Evolutionary conservation across 2,329 filamentous ascomycete species (phyloP).

Genomic region (Fusarium duplospermum): DNA sequence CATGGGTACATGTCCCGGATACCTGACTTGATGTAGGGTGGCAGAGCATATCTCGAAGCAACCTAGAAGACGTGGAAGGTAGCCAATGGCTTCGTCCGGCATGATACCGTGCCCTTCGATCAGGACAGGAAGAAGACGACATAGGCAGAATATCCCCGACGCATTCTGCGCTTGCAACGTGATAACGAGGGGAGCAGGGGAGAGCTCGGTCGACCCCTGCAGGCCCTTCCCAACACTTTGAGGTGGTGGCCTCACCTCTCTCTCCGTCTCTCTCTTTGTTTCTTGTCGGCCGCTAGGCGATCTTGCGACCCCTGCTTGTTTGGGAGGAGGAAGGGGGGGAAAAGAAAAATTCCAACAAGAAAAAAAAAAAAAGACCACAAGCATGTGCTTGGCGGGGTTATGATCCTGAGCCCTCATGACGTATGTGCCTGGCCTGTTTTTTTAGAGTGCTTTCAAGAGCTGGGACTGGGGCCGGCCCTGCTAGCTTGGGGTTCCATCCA

Average conservation of each 20-base stretch:
- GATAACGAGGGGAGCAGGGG: not conserved
- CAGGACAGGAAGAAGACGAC: constrained; percentile 1
- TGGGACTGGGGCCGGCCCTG: not conserved
- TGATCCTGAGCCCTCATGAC: not conserved
- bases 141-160: constrained; percentile 3
- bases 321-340: not conserved
- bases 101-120: not conserved
- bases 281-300: not conserved
- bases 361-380: not conserved
- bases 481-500: not conserved
- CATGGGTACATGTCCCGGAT: not conserved
- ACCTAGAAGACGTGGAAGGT: not conserved
- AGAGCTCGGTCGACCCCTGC: not conserved
- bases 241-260: not conserved
- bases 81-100: not conserved
- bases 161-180: constrained; percentile 1
- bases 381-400: constrained; percentile 8
- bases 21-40: not conserved
- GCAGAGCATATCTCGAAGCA: not conserved
- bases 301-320: not conserved
- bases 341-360: not conserved
- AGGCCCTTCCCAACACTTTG: not conserved
- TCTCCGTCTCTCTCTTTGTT: not conserved
- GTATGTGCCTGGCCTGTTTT: not conserved
- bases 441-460: not conserved